phyloP scores from a whole-genome alignment of 345 rosid species.

The Camelina hispida region DNA sequence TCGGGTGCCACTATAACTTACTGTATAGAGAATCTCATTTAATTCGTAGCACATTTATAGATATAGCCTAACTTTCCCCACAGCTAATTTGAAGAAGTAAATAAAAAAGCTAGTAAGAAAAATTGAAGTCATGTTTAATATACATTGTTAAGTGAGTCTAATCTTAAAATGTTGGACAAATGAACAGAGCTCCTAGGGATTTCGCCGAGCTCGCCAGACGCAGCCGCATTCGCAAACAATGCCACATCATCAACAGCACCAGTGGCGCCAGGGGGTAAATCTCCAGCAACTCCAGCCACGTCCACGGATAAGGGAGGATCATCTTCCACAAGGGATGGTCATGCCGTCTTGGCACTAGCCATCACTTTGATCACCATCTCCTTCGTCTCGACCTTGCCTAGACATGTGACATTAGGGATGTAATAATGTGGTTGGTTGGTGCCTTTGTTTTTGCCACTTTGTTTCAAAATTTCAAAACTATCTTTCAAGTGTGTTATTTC shows the following conservation, averaged over 20 bases:
- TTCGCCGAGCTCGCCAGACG: slow-evolving; percentile 81
- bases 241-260: slow-evolving; percentile 44
- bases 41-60: slow-evolving; percentile 20
- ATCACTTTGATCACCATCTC: slow-evolving; percentile 39
- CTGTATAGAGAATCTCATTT: slow-evolving; percentile 11
- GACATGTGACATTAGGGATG: slow-evolving; percentile 29
- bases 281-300: slow-evolving; percentile 34
- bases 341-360: slow-evolving; percentile 28
- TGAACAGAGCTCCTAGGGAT: slow-evolving; percentile 78
- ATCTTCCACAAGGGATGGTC: slow-evolving; percentile 31
- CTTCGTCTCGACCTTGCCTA: slow-evolving; percentile 34
- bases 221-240: slow-evolving; percentile 59
- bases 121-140: background rate
- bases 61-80: slow-evolving; percentile 8
- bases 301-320: slow-evolving; percentile 33
- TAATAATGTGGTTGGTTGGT: slow-evolving; percentile 37
- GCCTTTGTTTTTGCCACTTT: slow-evolving; percentile 15
- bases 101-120: background rate
- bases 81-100: background rate
- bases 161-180: slow-evolving; percentile 14
- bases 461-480: slow-evolving; percentile 21
- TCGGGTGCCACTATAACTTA: slow-evolving; percentile 9
- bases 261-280: slow-evolving; percentile 28
- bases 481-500: slow-evolving; percentile 15
- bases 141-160: slow-evolving; percentile 17